Evolutionary conservation across 176 grass and related monocot species (phyloP).

Genomic region (Elaeis guineensis): DNA sequence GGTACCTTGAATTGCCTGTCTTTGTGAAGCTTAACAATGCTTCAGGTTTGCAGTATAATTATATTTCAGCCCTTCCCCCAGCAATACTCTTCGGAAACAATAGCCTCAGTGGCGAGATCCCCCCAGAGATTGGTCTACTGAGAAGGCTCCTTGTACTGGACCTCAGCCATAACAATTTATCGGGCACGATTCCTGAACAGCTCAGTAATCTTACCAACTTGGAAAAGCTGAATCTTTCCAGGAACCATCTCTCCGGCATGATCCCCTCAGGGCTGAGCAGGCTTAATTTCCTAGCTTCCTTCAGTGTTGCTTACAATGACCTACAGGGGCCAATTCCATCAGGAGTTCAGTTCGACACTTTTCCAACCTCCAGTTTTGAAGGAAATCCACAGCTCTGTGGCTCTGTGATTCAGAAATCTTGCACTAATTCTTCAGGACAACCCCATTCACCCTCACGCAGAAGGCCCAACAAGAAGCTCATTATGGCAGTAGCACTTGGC

Average conservation of each 20-base stretch:
- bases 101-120: conserved; percentile 39
- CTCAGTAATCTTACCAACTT: conserved; percentile 54
- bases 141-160: conserved; percentile 40
- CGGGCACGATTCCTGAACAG: background rate
- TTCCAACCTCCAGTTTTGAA: conserved; percentile 47
- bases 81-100: conserved; percentile 33
- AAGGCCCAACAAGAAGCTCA: too few species aligned
- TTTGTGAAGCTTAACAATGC: conserved; percentile 16
- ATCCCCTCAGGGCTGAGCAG: conserved; percentile 30
- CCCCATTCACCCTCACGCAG: too few species aligned
- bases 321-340: conserved; percentile 50
- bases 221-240: conserved; percentile 41
- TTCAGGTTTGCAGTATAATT: conserved; percentile 36
- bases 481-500: too few species aligned
- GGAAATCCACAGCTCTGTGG: conserved; percentile 62
- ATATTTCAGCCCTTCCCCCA: conserved; percentile 49
- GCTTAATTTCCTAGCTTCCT: conserved; percentile 51
- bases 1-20: conserved; percentile 56
- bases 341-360: conserved; percentile 55
- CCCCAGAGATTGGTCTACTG: conserved; percentile 40
- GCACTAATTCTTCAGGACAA: conserved; percentile 1
- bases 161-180: conserved; percentile 49
- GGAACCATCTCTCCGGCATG: conserved; percentile 48
- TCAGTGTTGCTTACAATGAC: conserved; percentile 64
- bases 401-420: conserved; percentile 15